Base-by-base conservation (phyloP, 2,329 filamentous ascomycete species). In the Pseudogymnoascus sp. region DNA sequence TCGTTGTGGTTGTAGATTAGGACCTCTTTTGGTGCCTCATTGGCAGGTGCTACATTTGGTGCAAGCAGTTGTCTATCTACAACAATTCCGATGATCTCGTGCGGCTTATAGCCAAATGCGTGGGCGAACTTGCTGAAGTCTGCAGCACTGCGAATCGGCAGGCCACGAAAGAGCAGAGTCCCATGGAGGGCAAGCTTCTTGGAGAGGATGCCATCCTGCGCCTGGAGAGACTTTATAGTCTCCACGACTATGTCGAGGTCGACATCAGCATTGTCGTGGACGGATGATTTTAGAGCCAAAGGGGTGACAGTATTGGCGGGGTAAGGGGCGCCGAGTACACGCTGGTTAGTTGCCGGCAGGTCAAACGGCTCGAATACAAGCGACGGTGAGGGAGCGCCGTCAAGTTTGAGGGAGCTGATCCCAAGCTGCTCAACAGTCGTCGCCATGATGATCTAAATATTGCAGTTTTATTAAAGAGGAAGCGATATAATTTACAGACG, bases 1-100 rank as follows among this genome's bases (percentile, higher is more conserved):
- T 82, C 80, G 64, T 82, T 82, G 70, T 82, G 80, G 66, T 75
- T 80, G 68, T 80, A 81, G 42, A 82, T 80, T 7, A 77, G 71
- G 0, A 79, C 77, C 59, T 79, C 75, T 65, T 79, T 79, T 1
- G 79, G 77, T 2, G 78, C 74, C 68, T 81, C 78, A 63, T 80
- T 82, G 3, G 79, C 79, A 0, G 79, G 78, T 1, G 76, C 76
- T 1, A 79, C 76, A 63, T 78, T 79, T 4, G 75, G 75, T 2
- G 77, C 77, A 3, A 78, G 72, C 2, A 75, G 42, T 0, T 79
- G 78, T 44, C 80, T 70, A 56, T 80, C 72, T 5, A 81, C 78
- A 0, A 80, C 78, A 50, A 80, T 81, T 0, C 79, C 79, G 59
- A 82, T 82, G 63, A 80, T 80, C 65, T 81, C 79, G 61, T 82